phyloP scores from a whole-genome alignment of 2,329 filamentous ascomycete genomes.

The Boeremia exigua region DNA sequence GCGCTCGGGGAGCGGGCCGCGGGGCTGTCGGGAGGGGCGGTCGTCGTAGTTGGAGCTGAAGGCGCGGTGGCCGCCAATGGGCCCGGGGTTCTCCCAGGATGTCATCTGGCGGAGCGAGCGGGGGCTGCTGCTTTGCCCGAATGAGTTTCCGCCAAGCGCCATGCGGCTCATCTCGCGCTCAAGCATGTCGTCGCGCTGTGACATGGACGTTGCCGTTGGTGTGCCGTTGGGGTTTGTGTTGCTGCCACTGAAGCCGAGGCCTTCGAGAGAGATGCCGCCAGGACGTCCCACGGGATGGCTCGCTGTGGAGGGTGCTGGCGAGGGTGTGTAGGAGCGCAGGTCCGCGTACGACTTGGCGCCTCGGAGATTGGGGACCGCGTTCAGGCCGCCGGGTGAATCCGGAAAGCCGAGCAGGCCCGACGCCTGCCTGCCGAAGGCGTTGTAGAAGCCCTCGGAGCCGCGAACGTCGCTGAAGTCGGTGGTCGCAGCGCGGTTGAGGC shows the following conservation, averaged over 20 bases:
- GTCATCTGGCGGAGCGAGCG: conserved; percentile 65
- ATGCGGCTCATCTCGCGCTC: conserved; percentile 69
- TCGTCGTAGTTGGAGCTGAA: conserved; percentile 68
- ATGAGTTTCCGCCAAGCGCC: conserved; percentile 57
- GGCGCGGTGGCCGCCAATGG: conserved; percentile 69
- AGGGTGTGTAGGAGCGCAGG: conserved; percentile 91
- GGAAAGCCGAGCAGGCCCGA: conserved; percentile 79
- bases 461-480: conserved; percentile 91
- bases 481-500: conserved; percentile 91
- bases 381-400: conserved; percentile 73
- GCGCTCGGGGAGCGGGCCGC: conserved; percentile 66
- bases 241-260: conserved; percentile 58
- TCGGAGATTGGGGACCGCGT: conserved; percentile 79
- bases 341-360: conserved; percentile 97
- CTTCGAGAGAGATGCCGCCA: conserved; percentile 58
- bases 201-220: conserved; percentile 59
- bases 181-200: conserved; percentile 64
- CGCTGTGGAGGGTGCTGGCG: conserved; percentile 85
- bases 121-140: conserved; percentile 60
- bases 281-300: conserved; percentile 78
- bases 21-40: conserved; percentile 66
- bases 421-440: conserved; percentile 78
- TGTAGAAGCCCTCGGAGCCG: conserved; percentile 76
- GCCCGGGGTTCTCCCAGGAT: conserved; percentile 65
- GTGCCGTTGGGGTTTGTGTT: conserved; percentile 72